phyloP scores from a whole-genome alignment of 2,329 filamentous ascomycete species.

The Chaetomium globosum region DNA sequence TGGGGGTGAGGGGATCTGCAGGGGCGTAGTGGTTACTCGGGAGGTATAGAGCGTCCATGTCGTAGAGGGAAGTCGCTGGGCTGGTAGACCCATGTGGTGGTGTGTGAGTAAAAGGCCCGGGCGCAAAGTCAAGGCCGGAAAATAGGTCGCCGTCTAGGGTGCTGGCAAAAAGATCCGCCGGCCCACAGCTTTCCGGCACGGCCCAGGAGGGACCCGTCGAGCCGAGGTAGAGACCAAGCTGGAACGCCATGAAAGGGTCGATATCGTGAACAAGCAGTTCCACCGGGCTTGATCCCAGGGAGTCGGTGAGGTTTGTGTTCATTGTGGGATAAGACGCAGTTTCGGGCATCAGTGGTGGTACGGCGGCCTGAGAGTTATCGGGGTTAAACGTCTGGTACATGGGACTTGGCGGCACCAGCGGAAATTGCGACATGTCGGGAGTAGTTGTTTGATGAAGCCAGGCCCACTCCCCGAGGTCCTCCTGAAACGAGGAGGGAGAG shows the following conservation, averaged over 20 bases:
- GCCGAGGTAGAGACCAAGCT: neutral
- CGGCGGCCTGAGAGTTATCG: neutral
- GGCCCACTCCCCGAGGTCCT: constrained; percentile 26
- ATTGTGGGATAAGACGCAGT: neutral
- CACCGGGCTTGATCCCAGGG: neutral
- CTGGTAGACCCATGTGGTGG: neutral
- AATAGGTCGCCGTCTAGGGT: neutral
- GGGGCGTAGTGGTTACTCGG: neutral
- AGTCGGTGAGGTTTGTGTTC: neutral
- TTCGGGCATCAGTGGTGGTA: neutral
- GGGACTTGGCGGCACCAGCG: neutral
- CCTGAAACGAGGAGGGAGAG: neutral
- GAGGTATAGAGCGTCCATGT: neutral
- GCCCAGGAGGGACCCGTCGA: neutral
- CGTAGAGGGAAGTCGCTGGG: neutral
- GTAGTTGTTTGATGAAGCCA: constrained; percentile 11
- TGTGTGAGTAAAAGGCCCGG: neutral
- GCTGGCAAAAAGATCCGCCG: neutral
- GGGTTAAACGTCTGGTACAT: neutral
- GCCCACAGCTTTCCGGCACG: neutral
- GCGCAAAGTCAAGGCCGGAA: neutral
- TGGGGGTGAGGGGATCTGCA: neutral
- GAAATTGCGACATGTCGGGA: constrained; percentile 9
- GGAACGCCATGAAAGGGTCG: neutral
- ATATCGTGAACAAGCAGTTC: neutral